Evolutionary conservation across 192 early-diverging fungal species (phyloP), one percentile per base, ranked within the genome.

Genomic region (Entophlyctis luteolus): DNA sequence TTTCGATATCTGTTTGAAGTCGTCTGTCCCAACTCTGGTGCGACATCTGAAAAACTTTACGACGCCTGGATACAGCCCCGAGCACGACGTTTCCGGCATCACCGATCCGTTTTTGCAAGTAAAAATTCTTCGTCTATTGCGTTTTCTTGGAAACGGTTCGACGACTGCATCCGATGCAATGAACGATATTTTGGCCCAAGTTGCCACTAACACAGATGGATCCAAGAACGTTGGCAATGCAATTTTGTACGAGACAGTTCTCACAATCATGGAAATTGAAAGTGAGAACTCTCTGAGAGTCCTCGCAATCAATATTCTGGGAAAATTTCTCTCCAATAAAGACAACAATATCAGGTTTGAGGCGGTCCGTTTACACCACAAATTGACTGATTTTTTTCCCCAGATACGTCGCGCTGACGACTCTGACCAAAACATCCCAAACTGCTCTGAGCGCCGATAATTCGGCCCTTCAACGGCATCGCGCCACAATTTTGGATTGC

Each of bases 41-140:
- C 81, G 90, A 27, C 93, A 95, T 76, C 79, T 98, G 47, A 95
- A 94, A 56, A 89, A 86, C 45, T 77, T 99, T 55, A 86, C 92
- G 32, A 89, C 88, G 1, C 81, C 91, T 10, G 93, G 93, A 14
- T 90, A 87, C 68, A 90, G 90, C 29, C 86, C 93, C 20, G 97
- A 99, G 75, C 93, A 99, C 70, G 93, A 94, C 76, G 97, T 99
- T 25, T 90, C 86, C 37, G 95, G 94, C 33, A 88, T 98, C 38
- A 91, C 90, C n/a, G 94, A 99, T 74, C 97, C 97, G 33, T 99
- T 98, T 79, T 76, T 99, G 47, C 95, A 98, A 75, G 92, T 98
- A 42, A 93, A 93, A 67, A 86, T 95, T 28, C 74, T 99, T 47
- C 85, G 93, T 2, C 79, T 99, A 42, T 80, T 99, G 70, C 82